phyloP scores from a whole-genome alignment of 495 filamentous ascomycete species.

The Aspergillus egyptiacus region DNA sequence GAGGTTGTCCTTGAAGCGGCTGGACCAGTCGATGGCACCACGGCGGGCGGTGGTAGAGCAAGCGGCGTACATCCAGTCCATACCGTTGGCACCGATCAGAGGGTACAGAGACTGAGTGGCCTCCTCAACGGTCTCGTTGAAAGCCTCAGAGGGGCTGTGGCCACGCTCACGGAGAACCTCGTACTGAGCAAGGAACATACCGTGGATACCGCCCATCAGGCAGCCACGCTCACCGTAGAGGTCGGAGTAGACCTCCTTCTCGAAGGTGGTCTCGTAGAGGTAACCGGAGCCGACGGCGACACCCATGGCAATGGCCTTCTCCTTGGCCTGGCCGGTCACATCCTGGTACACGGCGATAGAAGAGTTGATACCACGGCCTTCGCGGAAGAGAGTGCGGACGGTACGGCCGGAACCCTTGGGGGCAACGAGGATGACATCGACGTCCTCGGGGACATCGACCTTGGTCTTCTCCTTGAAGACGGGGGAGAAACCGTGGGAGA shows the following conservation, averaged over 20 bases:
- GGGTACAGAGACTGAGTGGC: slow-evolving; percentile 97
- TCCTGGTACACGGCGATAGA: slow-evolving; percentile 98
- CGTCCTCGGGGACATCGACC: slow-evolving; percentile 88
- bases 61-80: slow-evolving; percentile 99
- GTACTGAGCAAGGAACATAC: slow-evolving; percentile 99
- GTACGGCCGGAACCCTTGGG: slow-evolving; percentile 99
- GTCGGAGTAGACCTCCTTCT: slow-evolving; percentile 99
- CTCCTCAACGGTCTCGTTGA: slow-evolving; percentile 99
- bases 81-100: slow-evolving; percentile 89
- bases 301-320: slow-evolving; percentile 95
- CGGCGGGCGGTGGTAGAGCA: slow-evolving; percentile 98
- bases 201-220: slow-evolving; percentile 99
- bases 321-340: slow-evolving; percentile 94
- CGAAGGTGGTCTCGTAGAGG: slow-evolving; percentile 99
- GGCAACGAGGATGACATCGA: slow-evolving; percentile 98
- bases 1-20: slow-evolving; percentile 86
- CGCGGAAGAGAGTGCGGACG: slow-evolving; percentile 93
- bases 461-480: slow-evolving; percentile 99
- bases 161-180: slow-evolving; percentile 98
- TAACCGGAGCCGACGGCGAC: slow-evolving; percentile 94
- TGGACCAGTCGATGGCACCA: slow-evolving; percentile 98
- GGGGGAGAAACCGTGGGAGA: slow-evolving; percentile 99
- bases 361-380: slow-evolving; percentile 98
- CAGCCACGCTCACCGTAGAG: slow-evolving; percentile 99
- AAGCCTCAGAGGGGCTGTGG: slow-evolving; percentile 95